Percentiles rank a stretch among this genome's conserved stretches.
These are phyloP conservation scores for Xerophyta viscosa DNA, from an alignment of 106 monocot species.

Conservation along the genomic window DNA sequence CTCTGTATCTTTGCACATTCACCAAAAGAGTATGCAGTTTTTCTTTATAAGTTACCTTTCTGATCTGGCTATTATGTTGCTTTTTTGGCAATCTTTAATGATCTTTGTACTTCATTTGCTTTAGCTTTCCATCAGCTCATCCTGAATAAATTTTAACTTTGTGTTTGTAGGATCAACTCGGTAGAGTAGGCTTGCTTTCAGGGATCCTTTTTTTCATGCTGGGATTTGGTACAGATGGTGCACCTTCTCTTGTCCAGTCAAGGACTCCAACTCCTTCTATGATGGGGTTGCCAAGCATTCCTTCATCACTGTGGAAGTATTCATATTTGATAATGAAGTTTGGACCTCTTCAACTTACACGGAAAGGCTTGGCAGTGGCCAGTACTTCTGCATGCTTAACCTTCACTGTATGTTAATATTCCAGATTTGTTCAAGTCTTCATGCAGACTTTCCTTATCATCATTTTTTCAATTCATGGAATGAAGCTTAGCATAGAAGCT, in stretches of 20 bases:
- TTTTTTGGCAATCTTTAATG: no score
- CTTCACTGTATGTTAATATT: constrained; percentile 66
- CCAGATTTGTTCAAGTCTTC: background rate
- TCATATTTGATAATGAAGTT: constrained; percentile 88
- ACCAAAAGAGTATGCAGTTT: no score
- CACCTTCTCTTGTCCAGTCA: constrained; percentile 69
- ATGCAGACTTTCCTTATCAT: background rate
- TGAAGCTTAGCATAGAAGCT: no score
- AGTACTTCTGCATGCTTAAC: constrained; percentile 84
- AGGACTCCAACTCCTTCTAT: constrained; percentile 72
- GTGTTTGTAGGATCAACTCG: constrained; percentile 80
- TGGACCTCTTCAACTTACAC: constrained; percentile 86
- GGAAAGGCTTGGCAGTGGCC: constrained; percentile 89
- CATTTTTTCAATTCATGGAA: background rate
- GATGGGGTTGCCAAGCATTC: constrained; percentile 60
- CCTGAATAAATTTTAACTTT: constrained; percentile 3
- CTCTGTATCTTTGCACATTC: no score
- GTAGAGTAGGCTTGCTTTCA: constrained; percentile 80
- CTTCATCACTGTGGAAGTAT: constrained; percentile 73
- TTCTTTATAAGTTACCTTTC: no score
- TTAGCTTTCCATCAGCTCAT: no score
- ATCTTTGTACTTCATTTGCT: background rate
- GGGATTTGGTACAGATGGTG: constrained; percentile 85
- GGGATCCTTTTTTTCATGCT: constrained; percentile 87
- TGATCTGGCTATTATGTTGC: no score